Conservation (phyloP, 495 filamentous ascomycete species). For the Penicillium bovifimosum region DNA sequence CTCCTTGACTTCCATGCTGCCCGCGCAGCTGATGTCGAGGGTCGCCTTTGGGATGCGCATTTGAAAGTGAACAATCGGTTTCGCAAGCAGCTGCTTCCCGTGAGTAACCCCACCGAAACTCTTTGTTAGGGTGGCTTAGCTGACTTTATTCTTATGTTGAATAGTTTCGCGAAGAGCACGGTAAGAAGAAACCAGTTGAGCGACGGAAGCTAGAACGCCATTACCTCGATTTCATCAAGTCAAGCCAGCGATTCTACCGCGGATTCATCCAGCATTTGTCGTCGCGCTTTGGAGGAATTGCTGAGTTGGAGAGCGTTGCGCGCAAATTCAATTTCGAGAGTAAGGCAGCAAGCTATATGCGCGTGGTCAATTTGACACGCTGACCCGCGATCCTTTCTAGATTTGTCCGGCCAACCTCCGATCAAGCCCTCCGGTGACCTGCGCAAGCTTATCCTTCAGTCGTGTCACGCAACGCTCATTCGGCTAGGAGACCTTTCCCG, state of each 20-base stretch:
- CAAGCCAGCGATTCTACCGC: conserved; percentile 78
- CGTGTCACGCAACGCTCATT: conserved; percentile 79
- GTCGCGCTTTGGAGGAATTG: conserved; percentile 63
- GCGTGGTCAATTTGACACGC: conserved; percentile 17
- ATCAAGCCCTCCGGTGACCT: conserved; percentile 41
- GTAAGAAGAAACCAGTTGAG: conserved; percentile 65
- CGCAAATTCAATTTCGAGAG: conserved; percentile 59
- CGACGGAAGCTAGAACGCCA: conserved; percentile 71
- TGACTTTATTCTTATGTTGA: conserved; percentile 9
- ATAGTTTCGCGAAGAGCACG: conserved; percentile 50
- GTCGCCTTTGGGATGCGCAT: conserved; percentile 73
- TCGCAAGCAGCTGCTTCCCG: conserved; percentile 53
- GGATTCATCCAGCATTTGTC: conserved; percentile 75
- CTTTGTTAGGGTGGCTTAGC: conserved; percentile 1
- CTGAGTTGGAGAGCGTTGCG: conserved; percentile 66
- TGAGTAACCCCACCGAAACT: conserved; percentile 27
- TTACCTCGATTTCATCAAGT: conserved; percentile 80
- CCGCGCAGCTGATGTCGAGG: conserved; percentile 55
- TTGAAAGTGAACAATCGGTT: conserved; percentile 69
- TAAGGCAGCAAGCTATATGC: conserved; percentile 24
- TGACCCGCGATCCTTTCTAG: conserved; percentile 33
- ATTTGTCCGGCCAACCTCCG: conserved; percentile 32
- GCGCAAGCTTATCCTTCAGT: conserved; percentile 54
- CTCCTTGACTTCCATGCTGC: conserved; percentile 71
- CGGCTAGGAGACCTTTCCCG: conserved; percentile 86